Base-by-base conservation (phyloP, 2,329 filamentous ascomycete species). In the Pseudovirgaria hyperparasitica region DNA sequence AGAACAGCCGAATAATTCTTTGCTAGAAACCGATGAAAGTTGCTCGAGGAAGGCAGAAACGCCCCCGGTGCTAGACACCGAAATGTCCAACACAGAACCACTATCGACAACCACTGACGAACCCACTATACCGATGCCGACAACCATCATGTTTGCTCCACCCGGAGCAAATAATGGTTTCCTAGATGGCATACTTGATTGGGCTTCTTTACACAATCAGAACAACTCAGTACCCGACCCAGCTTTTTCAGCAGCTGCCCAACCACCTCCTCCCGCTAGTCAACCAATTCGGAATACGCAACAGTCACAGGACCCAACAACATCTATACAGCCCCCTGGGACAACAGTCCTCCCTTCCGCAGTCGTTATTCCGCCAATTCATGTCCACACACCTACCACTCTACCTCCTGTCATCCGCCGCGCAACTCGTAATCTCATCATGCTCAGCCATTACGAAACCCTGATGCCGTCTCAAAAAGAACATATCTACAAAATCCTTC, bases 371-470 rank as follows among this genome's bases (percentile, higher is more conserved):
- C 31, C 39, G 17, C 11, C 34, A 7, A 39, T 36, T 4, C 41
- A 41, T 6, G 25, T 33, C 5, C 46, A 40, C n/a, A 42, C 40
- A 1, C 40, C 28, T 31, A 4, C 41, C 41, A 19, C 33, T 43
- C 16, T 44, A 46, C 14, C 39, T 41, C 14, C 36, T 51, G 41
- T 57, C 9, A 57, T 63, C 34, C 63, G 62, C 41, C 51, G 68
- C 16, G 65, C 65, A 7, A 64, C 66, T 11, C 63, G 70, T 16
- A 68, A 68, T 28, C 58, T 75, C 7, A 57, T 75, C 5, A 67
- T 72, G 27, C 59, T 81, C 8, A 59, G 52, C 7, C 52, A 56
- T 6, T 48, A 49, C 32, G 42, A 51, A 15, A 44, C 52, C 21
- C 46, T n/a, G n/a, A n/a, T n/a, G n/a, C n/a, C n/a, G n/a, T n/a